Evolutionary conservation across 2,329 filamentous ascomycete species (phyloP), one percentile per base, ranked within the genome.

Genomic region (Colletotrichum navitas): DNA sequence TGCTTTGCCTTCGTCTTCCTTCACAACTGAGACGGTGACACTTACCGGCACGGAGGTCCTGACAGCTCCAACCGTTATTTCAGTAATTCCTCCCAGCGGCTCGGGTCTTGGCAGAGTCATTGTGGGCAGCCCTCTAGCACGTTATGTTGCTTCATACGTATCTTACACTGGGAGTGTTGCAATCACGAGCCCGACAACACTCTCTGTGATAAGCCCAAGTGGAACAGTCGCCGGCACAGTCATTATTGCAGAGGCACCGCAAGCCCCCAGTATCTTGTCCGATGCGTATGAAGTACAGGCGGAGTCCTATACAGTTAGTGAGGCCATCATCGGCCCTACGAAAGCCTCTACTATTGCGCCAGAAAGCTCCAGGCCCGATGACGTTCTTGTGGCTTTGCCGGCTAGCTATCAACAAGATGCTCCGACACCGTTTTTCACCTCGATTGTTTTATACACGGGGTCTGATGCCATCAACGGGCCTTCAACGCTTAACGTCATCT

Each of bases 61-160:
- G 14, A 71, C 63, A 0, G 49, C 29, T 3, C 59, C 68, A 4
- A 66, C 52, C 11, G 16, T 43, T 1, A 47, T 66, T 11, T 62
- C 65, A 21, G 34, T 71, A 32, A 51, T 56, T 12, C 55, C 66
- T 7, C 70, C 73, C 0, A 73, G 62, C 41, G 73, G 71, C 16
- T 70, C 65, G 1, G 52, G 34, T 5, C 56, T 63, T 2, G 74
- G 71, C 7, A 73, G 63, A 1, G 71, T 74, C 1, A n/a, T 75
- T 0, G 43, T 74, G 12, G 51, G 63, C 16, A 68, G 51, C n/a
- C 71, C 71, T 10, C 45, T 49, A 14, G 36, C 26, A 5, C 39
- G 32, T 3, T 70, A 61, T 14, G n/a, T 66, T 10, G 63, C 52
- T 2, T 63, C 63, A 16, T 60, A 39, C 52, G 56, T 70, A 6